Evolutionary conservation across 495 filamentous ascomycete genomes (phyloP).

Genomic region (Hypoxylon cercidicola): DNA sequence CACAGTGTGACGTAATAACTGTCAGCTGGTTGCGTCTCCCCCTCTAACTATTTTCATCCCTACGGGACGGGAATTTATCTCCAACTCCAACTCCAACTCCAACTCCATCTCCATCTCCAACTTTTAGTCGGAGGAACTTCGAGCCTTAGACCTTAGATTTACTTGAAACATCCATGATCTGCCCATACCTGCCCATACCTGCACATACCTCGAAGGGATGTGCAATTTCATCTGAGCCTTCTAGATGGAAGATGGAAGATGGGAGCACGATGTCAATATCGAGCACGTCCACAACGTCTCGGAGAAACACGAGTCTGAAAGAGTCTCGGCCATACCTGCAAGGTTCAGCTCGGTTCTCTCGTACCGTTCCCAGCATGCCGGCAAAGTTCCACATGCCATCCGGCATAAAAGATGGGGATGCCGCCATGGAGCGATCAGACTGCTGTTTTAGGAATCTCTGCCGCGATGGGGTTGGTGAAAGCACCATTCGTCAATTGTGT

Average conservation of each 20-base stretch:
- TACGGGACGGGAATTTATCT: no score
- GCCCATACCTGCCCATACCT: no score
- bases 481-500: conserved; percentile 6
- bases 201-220: no score
- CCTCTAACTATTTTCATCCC: conserved; percentile 2
- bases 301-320: not conserved
- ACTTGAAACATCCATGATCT: no score
- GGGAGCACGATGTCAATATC: no score
- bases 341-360: conserved; percentile 19
- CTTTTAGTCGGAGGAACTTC: no score
- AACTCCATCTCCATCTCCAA: no score
- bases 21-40: conserved; percentile 13
- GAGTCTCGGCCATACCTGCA: conserved; percentile 17
- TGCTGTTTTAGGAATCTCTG: conserved; percentile 7
- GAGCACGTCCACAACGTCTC: not conserved
- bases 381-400: conserved; percentile 18
- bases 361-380: conserved; percentile 8
- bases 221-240: no score
- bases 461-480: conserved; percentile 2
- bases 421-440: conserved; percentile 23
- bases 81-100: no score
- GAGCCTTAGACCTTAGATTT: no score
- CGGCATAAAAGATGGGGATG: conserved; percentile 22
- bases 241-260: no score
- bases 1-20: conserved; percentile 38